Percentiles rank a stretch among this genome's conserved stretches.
These are phyloP conservation scores for Pterocarpus santalinus DNA, from an alignment of 306 rosid species.

Conservation along the genomic window DNA sequence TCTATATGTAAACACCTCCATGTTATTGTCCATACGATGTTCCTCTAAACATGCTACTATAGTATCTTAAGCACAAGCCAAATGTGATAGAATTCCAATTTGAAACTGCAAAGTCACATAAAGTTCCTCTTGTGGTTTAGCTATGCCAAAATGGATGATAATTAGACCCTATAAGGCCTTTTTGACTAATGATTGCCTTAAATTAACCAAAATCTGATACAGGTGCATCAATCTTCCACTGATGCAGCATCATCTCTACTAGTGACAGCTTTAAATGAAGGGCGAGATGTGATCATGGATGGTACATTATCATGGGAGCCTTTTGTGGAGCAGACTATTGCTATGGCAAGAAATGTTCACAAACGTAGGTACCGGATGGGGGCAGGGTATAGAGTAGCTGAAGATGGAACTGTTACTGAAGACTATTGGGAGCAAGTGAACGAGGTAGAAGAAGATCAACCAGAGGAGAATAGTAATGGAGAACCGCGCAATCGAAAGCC, in stretches of 20 bases:
- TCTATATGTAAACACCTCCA: background rate
- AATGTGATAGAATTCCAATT: background rate
- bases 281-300: conserved; percentile 93
- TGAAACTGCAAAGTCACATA: background rate
- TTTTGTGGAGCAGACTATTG: conserved; percentile 80
- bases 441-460: conserved; percentile 51
- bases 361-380: conserved; percentile 81
- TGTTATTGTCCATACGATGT: background rate
- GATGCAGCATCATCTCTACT: conserved; percentile 93
- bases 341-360: conserved; percentile 87
- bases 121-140: background rate
- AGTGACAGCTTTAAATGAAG: conserved; percentile 88
- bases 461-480: conserved; percentile 20
- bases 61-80: background rate
- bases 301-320: conserved; percentile 95
- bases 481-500: conserved; percentile 56
- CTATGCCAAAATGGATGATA: background rate
- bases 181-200: background rate
- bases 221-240: conserved; percentile 87
- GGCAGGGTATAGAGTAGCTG: conserved; percentile 75
- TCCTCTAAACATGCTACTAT: background rate
- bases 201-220: conserved; percentile 10
- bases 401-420: conserved; percentile 74
- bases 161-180: background rate
- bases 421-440: conserved; percentile 80